Evolutionary conservation across 176 grass and related monocot genomes (phyloP).

Genomic region (Triticum dicoccoides): DNA sequence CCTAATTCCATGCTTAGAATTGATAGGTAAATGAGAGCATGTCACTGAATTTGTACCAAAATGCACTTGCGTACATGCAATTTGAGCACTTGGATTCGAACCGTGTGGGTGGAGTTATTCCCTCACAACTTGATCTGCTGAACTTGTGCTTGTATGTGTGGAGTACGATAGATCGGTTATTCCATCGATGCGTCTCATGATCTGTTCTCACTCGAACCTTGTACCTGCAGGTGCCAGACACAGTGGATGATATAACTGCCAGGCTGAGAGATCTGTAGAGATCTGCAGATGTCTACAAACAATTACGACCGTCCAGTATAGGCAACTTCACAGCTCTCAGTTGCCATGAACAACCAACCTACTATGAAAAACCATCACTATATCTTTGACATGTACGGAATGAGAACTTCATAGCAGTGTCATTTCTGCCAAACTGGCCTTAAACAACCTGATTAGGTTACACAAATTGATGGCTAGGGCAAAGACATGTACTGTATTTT

Average conservation of each 20-base stretch:
- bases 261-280: slow-evolving; percentile 24
- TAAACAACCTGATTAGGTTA: neutral
- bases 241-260: slow-evolving; percentile 13
- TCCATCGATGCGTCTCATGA: neutral
- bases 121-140: neutral
- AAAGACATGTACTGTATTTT: neutral
- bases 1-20: no score
- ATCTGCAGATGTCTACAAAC: neutral
- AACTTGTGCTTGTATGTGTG: neutral
- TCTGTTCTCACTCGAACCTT: neutral
- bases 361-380: neutral
- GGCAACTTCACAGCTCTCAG: neutral
- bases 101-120: no score
- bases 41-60: no score
- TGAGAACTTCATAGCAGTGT: neutral
- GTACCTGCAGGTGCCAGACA: slow-evolving; percentile 13
- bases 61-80: no score
- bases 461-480: neutral
- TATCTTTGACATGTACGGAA: neutral
- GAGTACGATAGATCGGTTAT: neutral
- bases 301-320: neutral
- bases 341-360: neutral
- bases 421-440: neutral
- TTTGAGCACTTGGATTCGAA: no score
- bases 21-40: no score